Percentiles rank a stretch among this genome's conserved stretches.
Evolutionary conservation across 495 filamentous ascomycete species (phyloP).

Genomic region (Aspergillus asperescens): DNA sequence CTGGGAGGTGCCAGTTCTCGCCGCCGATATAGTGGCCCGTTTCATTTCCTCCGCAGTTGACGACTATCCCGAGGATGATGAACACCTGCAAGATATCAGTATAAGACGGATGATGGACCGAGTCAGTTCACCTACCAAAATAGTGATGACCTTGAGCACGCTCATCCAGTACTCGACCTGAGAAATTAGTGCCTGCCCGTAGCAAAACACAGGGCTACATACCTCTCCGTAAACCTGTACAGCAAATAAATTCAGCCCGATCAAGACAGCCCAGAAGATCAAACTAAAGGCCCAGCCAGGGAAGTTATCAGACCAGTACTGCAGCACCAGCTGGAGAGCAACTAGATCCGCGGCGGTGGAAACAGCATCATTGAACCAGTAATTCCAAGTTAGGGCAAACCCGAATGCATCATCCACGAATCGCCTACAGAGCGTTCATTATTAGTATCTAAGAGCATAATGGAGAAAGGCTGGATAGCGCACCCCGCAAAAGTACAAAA

Average conservation of each 20-base stretch:
- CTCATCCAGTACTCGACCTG: conserved; percentile 53
- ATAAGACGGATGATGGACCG: neutral
- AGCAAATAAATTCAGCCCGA: conserved; percentile 45
- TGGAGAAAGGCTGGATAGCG: conserved; percentile 18
- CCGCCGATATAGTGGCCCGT: conserved; percentile 42
- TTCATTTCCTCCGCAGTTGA: conserved; percentile 48
- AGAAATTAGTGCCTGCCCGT: neutral
- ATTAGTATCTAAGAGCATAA: no score
- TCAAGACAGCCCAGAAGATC: conserved; percentile 49
- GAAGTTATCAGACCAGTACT: conserved; percentile 50
- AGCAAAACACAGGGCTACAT: conserved; percentile 1
- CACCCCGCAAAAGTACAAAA: conserved; percentile 51
- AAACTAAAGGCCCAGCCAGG: conserved; percentile 48
- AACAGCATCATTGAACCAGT: conserved; percentile 57
- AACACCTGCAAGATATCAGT: conserved; percentile 36
- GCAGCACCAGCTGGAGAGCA: conserved; percentile 47
- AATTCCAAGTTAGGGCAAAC: conserved; percentile 51
- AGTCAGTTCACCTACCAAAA: conserved; percentile 36
- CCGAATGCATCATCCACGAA: conserved; percentile 55
- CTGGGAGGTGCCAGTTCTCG: conserved; percentile 40
- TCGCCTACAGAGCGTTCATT: no score
- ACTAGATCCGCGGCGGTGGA: conserved; percentile 52
- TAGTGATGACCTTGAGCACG: conserved; percentile 51
- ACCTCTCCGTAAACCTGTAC: conserved; percentile 51
- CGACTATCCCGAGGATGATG: conserved; percentile 47